A percentile compares a stretch with the other conserved stretches of the same genome.
phyloP scores from a whole-genome alignment of 768 basidiomycete species.

The Lactarius psammicola region DNA sequence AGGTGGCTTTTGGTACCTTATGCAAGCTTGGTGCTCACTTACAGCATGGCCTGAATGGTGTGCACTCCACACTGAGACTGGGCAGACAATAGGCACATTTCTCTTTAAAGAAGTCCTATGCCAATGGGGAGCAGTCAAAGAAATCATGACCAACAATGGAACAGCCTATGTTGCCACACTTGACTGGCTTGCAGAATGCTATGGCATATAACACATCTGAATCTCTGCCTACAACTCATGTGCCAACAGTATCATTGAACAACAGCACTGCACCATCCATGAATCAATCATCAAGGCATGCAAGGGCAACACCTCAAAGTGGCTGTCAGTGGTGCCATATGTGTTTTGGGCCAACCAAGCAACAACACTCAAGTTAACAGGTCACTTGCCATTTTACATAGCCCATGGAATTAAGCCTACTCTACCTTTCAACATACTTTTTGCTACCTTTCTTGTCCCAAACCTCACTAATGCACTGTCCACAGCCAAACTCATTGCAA shows the following conservation, averaged over 20 bases:
- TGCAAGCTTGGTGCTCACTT: neutral
- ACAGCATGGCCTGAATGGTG: neutral
- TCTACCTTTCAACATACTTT: slow-evolving; percentile 30
- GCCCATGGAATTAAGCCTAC: slow-evolving; percentile 28
- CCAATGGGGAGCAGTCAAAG: no score
- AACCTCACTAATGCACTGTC: neutral
- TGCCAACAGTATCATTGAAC: slow-evolving; percentile 41
- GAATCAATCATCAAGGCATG: slow-evolving; percentile 40
- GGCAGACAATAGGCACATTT: no score
- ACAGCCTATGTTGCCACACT: neutral
- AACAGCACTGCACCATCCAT: slow-evolving; percentile 34
- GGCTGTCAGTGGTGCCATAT: slow-evolving; percentile 33
- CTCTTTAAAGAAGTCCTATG: no score
- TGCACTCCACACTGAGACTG: neutral
- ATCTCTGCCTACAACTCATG: slow-evolving; percentile 45
- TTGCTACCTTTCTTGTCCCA: neutral
- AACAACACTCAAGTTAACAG: slow-evolving; percentile 33
- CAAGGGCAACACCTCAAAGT: slow-evolving; percentile 36
- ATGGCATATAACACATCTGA: slow-evolving; percentile 40
- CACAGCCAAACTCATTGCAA: slow-evolving; percentile 23
- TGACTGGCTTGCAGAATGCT: slow-evolving; percentile 12
- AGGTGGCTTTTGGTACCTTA: neutral
- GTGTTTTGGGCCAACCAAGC: slow-evolving; percentile 42
- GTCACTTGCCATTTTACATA: slow-evolving; percentile 36
- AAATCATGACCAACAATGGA: no score